These are phyloP conservation scores for Fusarium abutilonis DNA, from an alignment of 2,329 filamentous ascomycete species.

Conservation along the genomic window DNA sequence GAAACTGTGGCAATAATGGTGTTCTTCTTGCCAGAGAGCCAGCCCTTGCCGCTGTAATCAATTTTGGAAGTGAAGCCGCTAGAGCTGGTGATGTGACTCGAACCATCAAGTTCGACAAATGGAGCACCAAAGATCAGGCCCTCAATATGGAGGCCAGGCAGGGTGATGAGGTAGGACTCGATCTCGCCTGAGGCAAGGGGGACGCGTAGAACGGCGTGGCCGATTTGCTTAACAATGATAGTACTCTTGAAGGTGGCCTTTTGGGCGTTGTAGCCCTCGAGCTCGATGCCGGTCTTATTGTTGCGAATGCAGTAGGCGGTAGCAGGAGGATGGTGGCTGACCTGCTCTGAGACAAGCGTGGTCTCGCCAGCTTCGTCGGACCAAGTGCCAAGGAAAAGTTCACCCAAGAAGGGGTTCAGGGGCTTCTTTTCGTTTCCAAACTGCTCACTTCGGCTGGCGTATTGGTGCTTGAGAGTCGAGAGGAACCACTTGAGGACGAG, in stretches of 20 bases:
- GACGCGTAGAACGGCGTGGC: constrained; percentile 84
- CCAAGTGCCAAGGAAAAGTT: constrained; percentile 94
- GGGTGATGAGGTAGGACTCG: constrained; percentile 88
- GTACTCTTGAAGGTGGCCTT: constrained; percentile 95
- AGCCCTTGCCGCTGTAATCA: constrained; percentile 92
- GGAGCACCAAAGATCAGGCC: constrained; percentile 86
- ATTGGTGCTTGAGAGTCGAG: constrained; percentile 89
- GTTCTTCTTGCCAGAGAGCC: constrained; percentile 97
- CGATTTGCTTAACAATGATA: constrained; percentile 94
- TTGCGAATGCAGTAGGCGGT: constrained; percentile 96
- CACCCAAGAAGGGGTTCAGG: constrained; percentile 93
- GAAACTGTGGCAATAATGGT: constrained; percentile 81
- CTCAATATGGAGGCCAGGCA: constrained; percentile 92
- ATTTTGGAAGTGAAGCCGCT: constrained; percentile 89
- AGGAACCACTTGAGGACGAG: constrained; percentile 97
- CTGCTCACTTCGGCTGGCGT: constrained; percentile 77
- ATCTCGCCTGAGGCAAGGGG: constrained; percentile 57
- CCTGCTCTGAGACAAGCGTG: constrained; percentile 90
- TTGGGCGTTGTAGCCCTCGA: constrained; percentile 94
- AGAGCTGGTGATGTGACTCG: constrained; percentile 85
- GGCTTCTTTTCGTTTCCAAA: constrained; percentile 97
- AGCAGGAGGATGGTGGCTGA: constrained; percentile 91
- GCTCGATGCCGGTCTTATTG: constrained; percentile 78
- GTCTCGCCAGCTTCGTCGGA: constrained; percentile 83
- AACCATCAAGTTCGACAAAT: constrained; percentile 89